phyloP scores from a whole-genome alignment of 768 basidiomycete species.

The Panellus pusillus region DNA sequence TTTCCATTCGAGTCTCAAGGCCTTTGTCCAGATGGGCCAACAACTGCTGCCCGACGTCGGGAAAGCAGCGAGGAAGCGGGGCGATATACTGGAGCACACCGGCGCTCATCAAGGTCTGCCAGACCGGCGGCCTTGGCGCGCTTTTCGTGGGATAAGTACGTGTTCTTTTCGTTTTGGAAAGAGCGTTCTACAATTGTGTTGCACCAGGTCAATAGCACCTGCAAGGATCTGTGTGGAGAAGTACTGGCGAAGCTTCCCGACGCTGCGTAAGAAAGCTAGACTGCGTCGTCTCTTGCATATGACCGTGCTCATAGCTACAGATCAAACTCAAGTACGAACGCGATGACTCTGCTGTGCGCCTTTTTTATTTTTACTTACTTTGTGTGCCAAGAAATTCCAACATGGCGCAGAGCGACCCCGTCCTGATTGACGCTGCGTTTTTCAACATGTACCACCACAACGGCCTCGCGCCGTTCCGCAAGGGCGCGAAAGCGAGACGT shows the following conservation, averaged over 20 bases:
- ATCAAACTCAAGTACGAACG: constrained; percentile 22
- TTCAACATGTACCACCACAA: constrained; percentile 29
- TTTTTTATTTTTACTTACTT: not conserved
- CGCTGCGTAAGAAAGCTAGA: constrained; percentile 27
- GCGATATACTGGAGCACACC: constrained; percentile 23
- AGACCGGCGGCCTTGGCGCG: constrained; percentile 27
- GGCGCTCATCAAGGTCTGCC: constrained; percentile 22
- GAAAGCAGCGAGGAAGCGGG: not conserved
- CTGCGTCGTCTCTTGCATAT: constrained; percentile 24
- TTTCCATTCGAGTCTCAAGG: not conserved
- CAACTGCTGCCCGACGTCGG: not conserved
- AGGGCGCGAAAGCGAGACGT: constrained; percentile 17
- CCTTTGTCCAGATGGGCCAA: not conserved
- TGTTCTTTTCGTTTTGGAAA: not conserved
- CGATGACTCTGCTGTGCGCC: constrained; percentile 4
- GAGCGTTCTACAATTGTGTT: not conserved
- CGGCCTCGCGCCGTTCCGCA: constrained; percentile 26
- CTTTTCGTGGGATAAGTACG: constrained; percentile 29
- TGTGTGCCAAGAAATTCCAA: not conserved
- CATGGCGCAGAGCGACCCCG: constrained; percentile 14
- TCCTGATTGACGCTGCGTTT: constrained; percentile 24
- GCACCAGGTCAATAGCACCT: constrained; percentile 22
- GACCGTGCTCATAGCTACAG: constrained; percentile 22
- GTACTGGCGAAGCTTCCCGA: constrained; percentile 23
- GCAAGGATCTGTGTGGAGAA: constrained; percentile 20